Evolutionary conservation across 2,329 filamentous ascomycete genomes (phyloP), one percentile per base, ranked within the genome.

Genomic region (Bipolaris sorokiniana): DNA sequence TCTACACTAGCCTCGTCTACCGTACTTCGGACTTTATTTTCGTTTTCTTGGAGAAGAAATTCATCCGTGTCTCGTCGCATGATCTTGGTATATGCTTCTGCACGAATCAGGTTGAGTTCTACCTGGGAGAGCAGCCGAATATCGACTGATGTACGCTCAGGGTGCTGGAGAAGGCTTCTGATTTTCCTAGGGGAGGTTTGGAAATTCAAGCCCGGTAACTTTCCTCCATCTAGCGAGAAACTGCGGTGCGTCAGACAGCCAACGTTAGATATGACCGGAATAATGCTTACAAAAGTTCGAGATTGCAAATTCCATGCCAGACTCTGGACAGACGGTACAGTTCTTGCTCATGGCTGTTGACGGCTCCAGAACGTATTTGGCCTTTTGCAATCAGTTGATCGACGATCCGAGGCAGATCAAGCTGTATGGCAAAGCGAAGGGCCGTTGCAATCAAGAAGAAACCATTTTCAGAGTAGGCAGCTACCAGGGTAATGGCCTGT

Each of bases 61-160:
- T 63, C 48, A 6, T 64, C 48, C 7, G 47, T 51, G 26, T 41
- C 42, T 7, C 56, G 55, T 11, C 54, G 55, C 10, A 63, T 56
- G 10, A 74, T 66, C 26, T 59, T 60, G 10, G 48, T 58, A 45
- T 76, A 73, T 2, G 69, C 70, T 28, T 71, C 62, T 1, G 69
- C 59, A 7, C 79, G 72, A 4, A 81, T 69, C 7, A 77, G 70
- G 48, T 81, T 82, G 13, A 82, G 68, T 69, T 81, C 83, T 3
- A 84, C 78, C 58, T 85, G 83, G 2, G 82, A 81, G 33, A 85
- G 77, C 0, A 86, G 69, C 6, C 82, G 80, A 15, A 84, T 68
- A 63, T 86, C 83, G 7, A 84, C 72, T 3, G 79, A 66, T 0
- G 80, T 83, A 1, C 78, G 77, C 1, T 76, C 76, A 0, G 76